A percentile compares a stretch with the other conserved stretches of the same genome.
phyloP scores from a whole-genome alignment of 257 asterid genomes.

The Oldenlandia corymbosa region DNA sequence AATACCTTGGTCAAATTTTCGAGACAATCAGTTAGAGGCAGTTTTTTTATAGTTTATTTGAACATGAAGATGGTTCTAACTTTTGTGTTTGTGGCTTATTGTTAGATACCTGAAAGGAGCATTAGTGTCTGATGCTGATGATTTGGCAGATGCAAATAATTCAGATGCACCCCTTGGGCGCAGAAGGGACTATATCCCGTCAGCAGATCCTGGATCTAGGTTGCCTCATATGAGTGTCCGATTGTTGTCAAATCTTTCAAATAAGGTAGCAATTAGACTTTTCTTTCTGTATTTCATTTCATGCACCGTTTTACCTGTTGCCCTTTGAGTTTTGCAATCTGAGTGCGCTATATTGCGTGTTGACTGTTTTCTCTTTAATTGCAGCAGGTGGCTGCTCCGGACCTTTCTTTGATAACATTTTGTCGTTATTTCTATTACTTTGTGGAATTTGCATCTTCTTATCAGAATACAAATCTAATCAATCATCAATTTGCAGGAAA shows the following conservation, averaged over 20 bases:
- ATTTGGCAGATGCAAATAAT: conserved; percentile 17
- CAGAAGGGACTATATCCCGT: conserved; percentile 75
- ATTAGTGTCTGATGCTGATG: conserved; percentile 39
- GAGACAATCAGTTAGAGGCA: no score
- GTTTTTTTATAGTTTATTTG: not conserved
- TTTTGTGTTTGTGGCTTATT: conserved; percentile 1
- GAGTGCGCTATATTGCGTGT: no score
- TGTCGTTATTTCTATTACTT: not conserved
- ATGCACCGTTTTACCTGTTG: not conserved
- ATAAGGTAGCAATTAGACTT: conserved; percentile 32
- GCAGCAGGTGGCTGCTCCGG: no score
- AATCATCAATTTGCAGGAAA: conserved; percentile 42
- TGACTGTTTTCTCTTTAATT: not conserved
- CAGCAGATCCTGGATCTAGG: conserved; percentile 73
- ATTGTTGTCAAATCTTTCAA: conserved; percentile 31
- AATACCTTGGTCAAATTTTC: no score
- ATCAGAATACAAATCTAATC: not conserved
- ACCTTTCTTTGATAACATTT: not conserved
- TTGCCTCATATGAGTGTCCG: conserved; percentile 73
- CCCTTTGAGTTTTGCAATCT: not conserved
- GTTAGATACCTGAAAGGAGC: conserved; percentile 81
- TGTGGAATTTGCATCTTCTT: not conserved
- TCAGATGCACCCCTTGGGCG: conserved; percentile 70
- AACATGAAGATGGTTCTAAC: not conserved
- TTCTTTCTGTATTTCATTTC: not conserved